phyloP scores from a whole-genome alignment of 2,329 filamentous ascomycete species.

The Pseudocercospora fijiensis region DNA sequence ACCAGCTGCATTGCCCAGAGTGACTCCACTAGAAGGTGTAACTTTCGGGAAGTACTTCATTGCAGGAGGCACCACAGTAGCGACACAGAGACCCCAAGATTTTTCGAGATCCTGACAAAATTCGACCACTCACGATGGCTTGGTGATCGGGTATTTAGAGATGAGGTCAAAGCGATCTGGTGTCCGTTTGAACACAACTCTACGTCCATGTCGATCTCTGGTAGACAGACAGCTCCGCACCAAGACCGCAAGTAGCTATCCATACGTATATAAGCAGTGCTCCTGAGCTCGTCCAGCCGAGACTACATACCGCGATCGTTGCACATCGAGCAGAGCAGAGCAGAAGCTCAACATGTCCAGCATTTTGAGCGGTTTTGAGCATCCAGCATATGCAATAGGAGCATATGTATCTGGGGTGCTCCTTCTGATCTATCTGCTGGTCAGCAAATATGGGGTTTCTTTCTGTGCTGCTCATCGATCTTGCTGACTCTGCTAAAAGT shows the following conservation, averaged over 20 bases:
- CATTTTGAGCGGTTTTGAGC: background rate
- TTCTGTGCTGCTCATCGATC: background rate
- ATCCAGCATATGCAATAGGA: background rate
- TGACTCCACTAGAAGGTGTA: constrained; percentile 39
- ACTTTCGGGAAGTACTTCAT: constrained; percentile 36
- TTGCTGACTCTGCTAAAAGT: background rate
- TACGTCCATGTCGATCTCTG: background rate
- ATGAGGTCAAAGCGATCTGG: constrained; percentile 14
- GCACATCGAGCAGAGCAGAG: background rate
- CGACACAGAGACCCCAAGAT: constrained; percentile 39
- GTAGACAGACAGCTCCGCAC: background rate
- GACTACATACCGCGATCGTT: background rate
- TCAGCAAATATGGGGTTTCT: background rate
- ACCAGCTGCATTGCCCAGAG: constrained; percentile 39
- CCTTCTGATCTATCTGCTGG: background rate
- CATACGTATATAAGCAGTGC: background rate
- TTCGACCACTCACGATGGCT: constrained; percentile 21
- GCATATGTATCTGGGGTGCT: background rate
- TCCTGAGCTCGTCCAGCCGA: background rate
- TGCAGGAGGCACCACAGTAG: constrained; percentile 39
- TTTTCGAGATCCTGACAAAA: constrained; percentile 19
- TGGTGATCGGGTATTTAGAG: constrained; percentile 3
- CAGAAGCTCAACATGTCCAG: background rate
- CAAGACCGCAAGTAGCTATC: background rate
- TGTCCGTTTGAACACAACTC: constrained; percentile 18